Evolutionary conservation across 2,329 filamentous ascomycete genomes (phyloP).

Genomic region (Alternaria tenuissima): DNA sequence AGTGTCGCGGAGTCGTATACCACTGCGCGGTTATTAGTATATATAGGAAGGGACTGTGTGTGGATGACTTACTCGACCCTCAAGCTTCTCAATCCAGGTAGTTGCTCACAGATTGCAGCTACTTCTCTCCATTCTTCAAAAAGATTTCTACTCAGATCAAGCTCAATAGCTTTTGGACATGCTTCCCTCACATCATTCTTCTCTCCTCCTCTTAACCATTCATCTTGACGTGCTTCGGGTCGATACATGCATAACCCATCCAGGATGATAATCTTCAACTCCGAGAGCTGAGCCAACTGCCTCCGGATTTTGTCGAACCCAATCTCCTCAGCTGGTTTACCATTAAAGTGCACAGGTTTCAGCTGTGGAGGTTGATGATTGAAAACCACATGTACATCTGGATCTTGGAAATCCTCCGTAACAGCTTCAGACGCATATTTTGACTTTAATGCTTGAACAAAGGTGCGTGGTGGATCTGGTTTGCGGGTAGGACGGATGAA

Average conservation of each 20-base stretch:
- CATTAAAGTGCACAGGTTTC: conserved; percentile 72
- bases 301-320: conserved; percentile 92
- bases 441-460: conserved; percentile 78
- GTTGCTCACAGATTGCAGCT: conserved; percentile 72
- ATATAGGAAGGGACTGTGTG: neutral
- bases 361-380: conserved; percentile 30
- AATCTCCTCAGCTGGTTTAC: conserved; percentile 89
- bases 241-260: conserved; percentile 74
- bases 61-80: conserved; percentile 70
- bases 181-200: conserved; percentile 61
- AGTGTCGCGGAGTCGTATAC: conserved; percentile 70
- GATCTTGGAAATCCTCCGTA: conserved; percentile 46
- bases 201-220: conserved; percentile 35
- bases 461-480: conserved; percentile 72
- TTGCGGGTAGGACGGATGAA: conserved; percentile 83
- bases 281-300: conserved; percentile 78
- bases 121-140: conserved; percentile 74
- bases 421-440: conserved; percentile 75
- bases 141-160: conserved; percentile 87
- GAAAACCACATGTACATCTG: conserved; percentile 42
- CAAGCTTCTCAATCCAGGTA: conserved; percentile 72
- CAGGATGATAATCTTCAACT: conserved; percentile 81
- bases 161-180: conserved; percentile 70
- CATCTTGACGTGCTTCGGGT: conserved; percentile 33
- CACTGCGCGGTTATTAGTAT: conserved; percentile 58